Percentiles rank a stretch among this genome's conserved stretches.
Conservation (phyloP, 2,329 filamentous ascomycete genomes). For the Pseudogymnoascus sp. region DNA sequence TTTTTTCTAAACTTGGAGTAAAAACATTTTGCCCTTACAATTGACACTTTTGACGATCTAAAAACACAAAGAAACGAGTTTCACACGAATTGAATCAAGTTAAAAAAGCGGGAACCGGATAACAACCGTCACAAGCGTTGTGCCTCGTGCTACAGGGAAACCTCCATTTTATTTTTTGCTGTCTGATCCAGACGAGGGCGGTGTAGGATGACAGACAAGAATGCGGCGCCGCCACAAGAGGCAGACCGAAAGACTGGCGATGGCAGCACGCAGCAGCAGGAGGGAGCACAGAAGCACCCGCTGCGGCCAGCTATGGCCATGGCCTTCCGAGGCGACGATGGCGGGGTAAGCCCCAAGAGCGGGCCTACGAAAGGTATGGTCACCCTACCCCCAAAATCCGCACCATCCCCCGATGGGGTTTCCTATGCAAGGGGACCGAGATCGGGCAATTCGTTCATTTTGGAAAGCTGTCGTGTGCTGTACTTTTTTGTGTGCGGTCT, state of each 20-base stretch:
- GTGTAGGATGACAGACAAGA: background rate
- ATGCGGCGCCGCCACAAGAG: background rate
- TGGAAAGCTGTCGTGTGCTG: too few relatives aligned
- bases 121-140: too few relatives aligned
- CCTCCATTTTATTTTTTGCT: background rate
- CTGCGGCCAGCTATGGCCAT: background rate
- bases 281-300: background rate
- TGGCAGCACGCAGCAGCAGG: background rate
- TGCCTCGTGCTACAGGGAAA: too few relatives aligned
- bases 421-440: background rate
- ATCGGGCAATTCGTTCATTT: background rate
- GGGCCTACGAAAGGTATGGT: slow-evolving; percentile 4
- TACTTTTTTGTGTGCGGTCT: background rate
- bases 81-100: too few relatives aligned
- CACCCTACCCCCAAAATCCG: background rate
- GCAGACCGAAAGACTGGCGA: background rate
- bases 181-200: background rate
- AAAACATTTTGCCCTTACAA: too few relatives aligned
- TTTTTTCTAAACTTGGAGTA: background rate
- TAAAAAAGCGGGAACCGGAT: background rate
- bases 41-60: too few relatives aligned
- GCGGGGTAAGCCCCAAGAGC: background rate
- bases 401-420: background rate
- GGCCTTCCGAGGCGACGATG: slow-evolving; percentile 4
- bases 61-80: too few relatives aligned